Conservation (phyloP, 2,329 filamentous ascomycete species). For the Didymella segeticola region DNA sequence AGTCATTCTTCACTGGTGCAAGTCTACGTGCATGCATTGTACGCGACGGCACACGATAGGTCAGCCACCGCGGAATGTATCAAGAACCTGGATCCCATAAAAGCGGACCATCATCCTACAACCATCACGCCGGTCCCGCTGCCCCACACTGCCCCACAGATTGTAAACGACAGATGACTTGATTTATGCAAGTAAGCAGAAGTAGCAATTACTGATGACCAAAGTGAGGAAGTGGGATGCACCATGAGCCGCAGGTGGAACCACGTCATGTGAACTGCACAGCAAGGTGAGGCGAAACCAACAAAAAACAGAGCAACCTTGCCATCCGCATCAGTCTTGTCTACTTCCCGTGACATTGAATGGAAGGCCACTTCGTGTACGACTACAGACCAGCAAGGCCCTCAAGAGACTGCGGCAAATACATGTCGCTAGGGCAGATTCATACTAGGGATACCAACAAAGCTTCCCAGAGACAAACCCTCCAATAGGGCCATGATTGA, state of each 20-base stretch:
- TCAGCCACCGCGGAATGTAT: not conserved
- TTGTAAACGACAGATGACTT: constrained; percentile 5
- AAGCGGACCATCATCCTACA: not conserved
- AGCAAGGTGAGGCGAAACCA: not conserved
- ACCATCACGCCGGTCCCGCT: constrained; percentile 2
- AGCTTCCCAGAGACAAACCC: too few species aligned
- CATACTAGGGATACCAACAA: too few species aligned
- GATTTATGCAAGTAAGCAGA: constrained; percentile 5
- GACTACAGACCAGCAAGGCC: not conserved
- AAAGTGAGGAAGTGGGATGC: not conserved
- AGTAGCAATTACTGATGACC: not conserved
- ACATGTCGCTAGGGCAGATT: not conserved
- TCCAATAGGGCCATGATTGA: too few species aligned
- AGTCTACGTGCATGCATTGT: not conserved
- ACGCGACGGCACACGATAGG: not conserved
- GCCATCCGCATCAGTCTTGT: not conserved
- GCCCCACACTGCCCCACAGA: not conserved
- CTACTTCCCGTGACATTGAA: not conserved
- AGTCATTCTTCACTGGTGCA: not conserved
- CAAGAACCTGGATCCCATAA: not conserved
- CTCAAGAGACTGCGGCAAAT: not conserved
- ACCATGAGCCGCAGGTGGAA: not conserved
- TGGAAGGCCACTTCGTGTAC: not conserved
- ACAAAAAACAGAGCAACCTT: not conserved
- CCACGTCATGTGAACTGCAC: constrained; percentile 3